Percentiles rank a stretch among this genome's conserved stretches.
phyloP scores from a whole-genome alignment of 352 stramenopile species.

The Globisporangium barbulae region DNA sequence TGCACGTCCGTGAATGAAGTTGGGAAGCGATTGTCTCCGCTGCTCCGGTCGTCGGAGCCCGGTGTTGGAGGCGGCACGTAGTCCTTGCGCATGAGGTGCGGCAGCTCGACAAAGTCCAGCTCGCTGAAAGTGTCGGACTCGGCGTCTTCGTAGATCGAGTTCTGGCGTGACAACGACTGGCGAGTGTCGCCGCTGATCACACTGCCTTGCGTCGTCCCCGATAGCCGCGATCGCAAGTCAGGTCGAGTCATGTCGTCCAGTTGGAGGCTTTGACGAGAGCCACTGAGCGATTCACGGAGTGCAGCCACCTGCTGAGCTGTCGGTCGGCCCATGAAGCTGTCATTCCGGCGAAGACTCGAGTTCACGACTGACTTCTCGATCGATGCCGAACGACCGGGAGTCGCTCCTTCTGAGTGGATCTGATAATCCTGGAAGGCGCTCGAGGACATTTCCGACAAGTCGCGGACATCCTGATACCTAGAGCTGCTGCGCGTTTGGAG shows the following conservation, averaged over 20 bases:
- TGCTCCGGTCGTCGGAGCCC: slow-evolving; percentile 23
- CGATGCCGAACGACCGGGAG: slow-evolving; percentile 14
- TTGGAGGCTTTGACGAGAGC: slow-evolving; percentile 12
- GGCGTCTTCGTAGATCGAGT: slow-evolving; percentile 52
- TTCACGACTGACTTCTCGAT: background rate
- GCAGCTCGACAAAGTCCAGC: slow-evolving; percentile 64
- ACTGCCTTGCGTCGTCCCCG: slow-evolving; percentile 26
- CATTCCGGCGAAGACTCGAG: slow-evolving; percentile 12
- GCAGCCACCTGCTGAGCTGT: slow-evolving; percentile 15
- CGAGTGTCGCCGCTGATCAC: slow-evolving; percentile 23
- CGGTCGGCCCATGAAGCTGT: slow-evolving; percentile 17
- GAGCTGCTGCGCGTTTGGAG: slow-evolving; percentile 12
- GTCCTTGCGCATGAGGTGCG: slow-evolving; percentile 69
- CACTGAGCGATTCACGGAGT: slow-evolving; percentile 9
- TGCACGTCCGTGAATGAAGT: slow-evolving; percentile 44
- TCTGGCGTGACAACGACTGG: slow-evolving; percentile 27
- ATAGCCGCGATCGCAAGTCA: slow-evolving; percentile 1
- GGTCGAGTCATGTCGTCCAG: background rate
- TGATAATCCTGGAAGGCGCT: slow-evolving; percentile 66
- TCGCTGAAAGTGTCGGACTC: slow-evolving; percentile 75
- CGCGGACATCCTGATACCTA: slow-evolving; percentile 32
- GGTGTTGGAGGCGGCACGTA: slow-evolving; percentile 21
- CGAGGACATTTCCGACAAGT: slow-evolving; percentile 61
- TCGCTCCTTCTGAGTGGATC: slow-evolving; percentile 26
- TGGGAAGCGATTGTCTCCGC: slow-evolving; percentile 19